Evolutionary conservation across 2,329 filamentous ascomycete genomes (phyloP).

Genomic region (Blastomyces silverae): DNA sequence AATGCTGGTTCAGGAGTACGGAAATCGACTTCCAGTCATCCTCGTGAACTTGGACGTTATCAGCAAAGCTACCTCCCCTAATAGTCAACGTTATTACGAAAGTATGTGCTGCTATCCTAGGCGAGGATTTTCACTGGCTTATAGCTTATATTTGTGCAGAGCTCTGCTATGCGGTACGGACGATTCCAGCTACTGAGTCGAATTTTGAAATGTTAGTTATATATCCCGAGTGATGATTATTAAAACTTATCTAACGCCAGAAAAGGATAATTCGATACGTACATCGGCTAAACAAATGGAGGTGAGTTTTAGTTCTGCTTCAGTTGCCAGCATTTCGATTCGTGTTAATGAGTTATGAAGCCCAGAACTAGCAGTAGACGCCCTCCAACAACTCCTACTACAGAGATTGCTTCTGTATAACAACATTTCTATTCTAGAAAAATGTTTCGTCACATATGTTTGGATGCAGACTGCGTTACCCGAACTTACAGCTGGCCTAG

Average conservation of each 20-base stretch:
- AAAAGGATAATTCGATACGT: slow-evolving; percentile 57
- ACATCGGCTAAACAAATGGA: slow-evolving; percentile 55
- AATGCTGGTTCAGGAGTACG: slow-evolving; percentile 44
- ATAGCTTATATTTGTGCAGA: slow-evolving; percentile 31
- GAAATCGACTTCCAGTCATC: slow-evolving; percentile 58
- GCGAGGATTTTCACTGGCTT: neutral
- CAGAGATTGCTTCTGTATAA: slow-evolving; percentile 49
- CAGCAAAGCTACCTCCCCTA: slow-evolving; percentile 28
- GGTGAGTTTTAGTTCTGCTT: slow-evolving; percentile 43
- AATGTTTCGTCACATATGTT: slow-evolving; percentile 59
- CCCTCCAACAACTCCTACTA: slow-evolving; percentile 59
- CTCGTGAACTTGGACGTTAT: slow-evolving; percentile 64
- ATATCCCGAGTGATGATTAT: neutral
- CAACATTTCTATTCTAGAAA: slow-evolving; percentile 59
- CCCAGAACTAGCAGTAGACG: slow-evolving; percentile 35
- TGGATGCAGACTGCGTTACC: slow-evolving; percentile 55
- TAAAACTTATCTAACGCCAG: slow-evolving; percentile 1
- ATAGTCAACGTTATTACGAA: slow-evolving; percentile 38
- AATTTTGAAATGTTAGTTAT: slow-evolving; percentile 53
- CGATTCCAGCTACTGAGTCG: slow-evolving; percentile 53
- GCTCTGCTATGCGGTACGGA: slow-evolving; percentile 56
- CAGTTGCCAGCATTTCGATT: slow-evolving; percentile 15
- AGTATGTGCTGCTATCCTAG: slow-evolving; percentile 28
- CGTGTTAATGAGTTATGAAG: slow-evolving; percentile 24
- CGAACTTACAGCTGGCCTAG: slow-evolving; percentile 31